phyloP scores from a whole-genome alignment of 2,329 filamentous ascomycete genomes.

The Hypocrella siamensis region DNA sequence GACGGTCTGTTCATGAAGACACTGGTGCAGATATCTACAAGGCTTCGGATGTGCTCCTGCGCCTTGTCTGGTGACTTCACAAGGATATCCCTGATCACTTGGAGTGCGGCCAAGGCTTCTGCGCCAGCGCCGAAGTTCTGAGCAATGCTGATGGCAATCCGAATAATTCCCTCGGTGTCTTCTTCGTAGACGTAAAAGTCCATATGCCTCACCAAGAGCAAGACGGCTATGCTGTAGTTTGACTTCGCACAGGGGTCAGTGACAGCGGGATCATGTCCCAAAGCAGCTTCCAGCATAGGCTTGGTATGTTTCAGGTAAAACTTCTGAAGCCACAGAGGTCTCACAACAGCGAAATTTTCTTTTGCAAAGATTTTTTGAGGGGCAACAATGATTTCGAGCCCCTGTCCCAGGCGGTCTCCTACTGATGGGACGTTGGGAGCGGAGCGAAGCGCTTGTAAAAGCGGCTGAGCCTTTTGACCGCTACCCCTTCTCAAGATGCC shows the following conservation, averaged over 20 bases:
- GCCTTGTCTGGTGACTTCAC: constrained; percentile 27
- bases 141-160: constrained; percentile 31
- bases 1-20: constrained; percentile 17
- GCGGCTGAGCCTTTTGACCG: constrained; percentile 15
- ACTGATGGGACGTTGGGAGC: constrained; percentile 16
- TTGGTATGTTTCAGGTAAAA: constrained; percentile 29
- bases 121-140: constrained; percentile 22
- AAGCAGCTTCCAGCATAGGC: constrained; percentile 27
- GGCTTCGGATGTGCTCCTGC: constrained; percentile 29
- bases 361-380: constrained; percentile 21
- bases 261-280: constrained; percentile 11
- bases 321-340: constrained; percentile 32
- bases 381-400: constrained; percentile 25
- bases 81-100: constrained; percentile 32
- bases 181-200: constrained; percentile 34
- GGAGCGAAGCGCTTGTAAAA: constrained; percentile 19
- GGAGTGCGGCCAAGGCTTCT: constrained; percentile 31
- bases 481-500: constrained; percentile 22
- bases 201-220: constrained; percentile 34
- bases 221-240: constrained; percentile 29
- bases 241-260: constrained; percentile 14
- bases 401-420: constrained; percentile 24
- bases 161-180: constrained; percentile 29
- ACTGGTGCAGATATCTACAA: constrained; percentile 28
- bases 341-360: constrained; percentile 26